These are phyloP conservation scores for Epichloe sibirici DNA, from an alignment of 2,329 filamentous ascomycete genomes.

Conservation along the genomic window DNA sequence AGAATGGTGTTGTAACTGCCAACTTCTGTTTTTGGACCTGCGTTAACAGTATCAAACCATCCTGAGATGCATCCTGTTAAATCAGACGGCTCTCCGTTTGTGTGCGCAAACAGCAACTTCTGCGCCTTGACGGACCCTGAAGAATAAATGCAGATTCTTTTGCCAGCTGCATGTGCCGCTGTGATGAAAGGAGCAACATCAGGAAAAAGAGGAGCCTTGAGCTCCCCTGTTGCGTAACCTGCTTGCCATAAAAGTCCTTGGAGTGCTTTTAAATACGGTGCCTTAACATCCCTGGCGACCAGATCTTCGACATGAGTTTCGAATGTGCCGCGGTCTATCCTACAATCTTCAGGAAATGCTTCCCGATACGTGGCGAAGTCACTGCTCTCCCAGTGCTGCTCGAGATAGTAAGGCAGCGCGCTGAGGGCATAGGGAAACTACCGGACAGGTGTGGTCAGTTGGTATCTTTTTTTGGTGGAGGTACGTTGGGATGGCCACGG, in stretches of 20 bases:
- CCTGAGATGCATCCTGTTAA: conserved; percentile 45
- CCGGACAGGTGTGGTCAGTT: not conserved
- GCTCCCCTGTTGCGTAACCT: conserved; percentile 57
- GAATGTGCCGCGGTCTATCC: conserved; percentile 44
- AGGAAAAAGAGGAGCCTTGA: conserved; percentile 60
- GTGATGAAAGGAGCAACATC: conserved; percentile 57
- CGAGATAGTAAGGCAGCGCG: conserved; percentile 51
- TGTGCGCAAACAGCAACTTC: conserved; percentile 65
- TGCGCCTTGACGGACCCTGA: conserved; percentile 72
- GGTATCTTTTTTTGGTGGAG: not conserved
- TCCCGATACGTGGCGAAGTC: conserved; percentile 55
- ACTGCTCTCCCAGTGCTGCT: conserved; percentile 52
- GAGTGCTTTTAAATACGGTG: conserved; percentile 64
- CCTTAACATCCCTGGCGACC: conserved; percentile 60
- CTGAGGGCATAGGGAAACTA: conserved; percentile 69
- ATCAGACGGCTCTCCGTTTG: conserved; percentile 44
- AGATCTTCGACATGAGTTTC: conserved; percentile 58
- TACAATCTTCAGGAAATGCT: conserved; percentile 57
- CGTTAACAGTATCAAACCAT: conserved; percentile 74
- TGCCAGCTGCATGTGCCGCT: conserved; percentile 42
- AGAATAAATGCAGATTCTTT: conserved; percentile 64
- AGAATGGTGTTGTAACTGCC: conserved; percentile 58
- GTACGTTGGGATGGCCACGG: not conserved
- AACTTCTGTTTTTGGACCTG: conserved; percentile 57
- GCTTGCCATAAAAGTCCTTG: conserved; percentile 69